Base-by-base conservation (phyloP, 495 filamentous ascomycete species). In the Podospora conica region DNA sequence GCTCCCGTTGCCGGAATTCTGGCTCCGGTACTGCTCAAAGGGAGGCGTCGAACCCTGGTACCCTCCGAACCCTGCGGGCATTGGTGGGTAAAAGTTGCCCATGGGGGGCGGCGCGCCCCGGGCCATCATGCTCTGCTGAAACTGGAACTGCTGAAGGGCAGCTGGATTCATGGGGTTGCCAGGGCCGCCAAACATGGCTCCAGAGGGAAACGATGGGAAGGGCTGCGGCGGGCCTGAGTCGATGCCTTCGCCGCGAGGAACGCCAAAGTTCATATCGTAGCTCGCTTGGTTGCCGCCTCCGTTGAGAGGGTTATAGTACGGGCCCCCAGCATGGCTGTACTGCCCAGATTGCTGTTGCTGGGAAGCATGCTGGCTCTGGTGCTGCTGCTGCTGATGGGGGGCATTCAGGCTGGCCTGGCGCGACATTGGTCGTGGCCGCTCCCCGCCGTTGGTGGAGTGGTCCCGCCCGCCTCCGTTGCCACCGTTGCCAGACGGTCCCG, bases 111-210 rank as follows among this genome's bases (percentile, higher is more conserved):
- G 80, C 9, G 75, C 74, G 20, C 78, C 78, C 24, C 84, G 82
- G 6, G 82, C 77, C 64, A 87, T 79, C 71, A 87, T 76, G 63
- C 72, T 77, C 69, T 87, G 85, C 73, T 87, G 85, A 68, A 84
- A 86, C 72, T 87, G 86, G 54, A 86, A 67, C 67, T 84, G 83
- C 69, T 82, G 80, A 1, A 84, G 72, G 48, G 77, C 81, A 40
- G 80, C 76, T 8, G 86, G 83, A 21, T 76, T 73, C 66, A 85
- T 77, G 40, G 80, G 78, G 66, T 81, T 74, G 65, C 76, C 79
- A 60, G 75, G 63, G n/a, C 79, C 74, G 29, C 77, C 80, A 73
- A 79, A 88, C 75, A 88, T 83, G 18, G 78, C 73, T 7, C 71
- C 80, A 66, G 80, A 79, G 11, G 81, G 70, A 57, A 83, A 86